Conservation (phyloP, 1,139 yeast species). For the Yamadazyma sp. region DNA sequence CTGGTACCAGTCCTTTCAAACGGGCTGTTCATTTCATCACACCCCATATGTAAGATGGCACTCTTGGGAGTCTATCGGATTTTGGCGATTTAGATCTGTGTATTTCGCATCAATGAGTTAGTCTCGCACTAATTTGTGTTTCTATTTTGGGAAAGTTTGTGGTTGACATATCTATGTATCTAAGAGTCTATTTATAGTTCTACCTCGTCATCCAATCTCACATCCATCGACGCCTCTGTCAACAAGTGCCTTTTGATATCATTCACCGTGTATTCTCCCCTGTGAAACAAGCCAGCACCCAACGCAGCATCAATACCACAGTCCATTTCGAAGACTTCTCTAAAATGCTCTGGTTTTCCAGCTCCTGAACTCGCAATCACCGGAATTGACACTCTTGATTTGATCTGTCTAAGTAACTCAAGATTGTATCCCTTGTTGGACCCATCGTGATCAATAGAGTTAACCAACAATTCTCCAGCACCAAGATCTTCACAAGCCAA, state of each 20-base stretch:
- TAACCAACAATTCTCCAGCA: constrained; percentile 92
- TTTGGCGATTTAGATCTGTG: neutral
- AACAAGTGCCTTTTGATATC: constrained; percentile 71
- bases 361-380: constrained; percentile 98
- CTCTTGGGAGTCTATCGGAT: neutral
- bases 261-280: constrained; percentile 85
- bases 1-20: neutral
- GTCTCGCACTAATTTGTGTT: neutral
- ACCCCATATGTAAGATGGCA: neutral
- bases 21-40: neutral
- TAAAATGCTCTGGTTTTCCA: constrained; percentile 86
- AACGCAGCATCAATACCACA: constrained; percentile 93
- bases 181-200: constrained; percentile 17
- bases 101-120: neutral
- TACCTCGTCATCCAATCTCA: constrained; percentile 33
- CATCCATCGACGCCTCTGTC: constrained; percentile 30
- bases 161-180: neutral
- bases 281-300: constrained; percentile 97
- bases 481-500: constrained; percentile 88
- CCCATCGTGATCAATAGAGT: constrained; percentile 96
- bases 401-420: constrained; percentile 77
- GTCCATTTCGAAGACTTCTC: constrained; percentile 70
- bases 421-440: constrained; percentile 89
- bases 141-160: neutral
- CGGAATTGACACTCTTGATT: constrained; percentile 75